Base-by-base conservation (phyloP, 2,329 filamentous ascomycete species). In the Colletotrichum gigasporum region DNA sequence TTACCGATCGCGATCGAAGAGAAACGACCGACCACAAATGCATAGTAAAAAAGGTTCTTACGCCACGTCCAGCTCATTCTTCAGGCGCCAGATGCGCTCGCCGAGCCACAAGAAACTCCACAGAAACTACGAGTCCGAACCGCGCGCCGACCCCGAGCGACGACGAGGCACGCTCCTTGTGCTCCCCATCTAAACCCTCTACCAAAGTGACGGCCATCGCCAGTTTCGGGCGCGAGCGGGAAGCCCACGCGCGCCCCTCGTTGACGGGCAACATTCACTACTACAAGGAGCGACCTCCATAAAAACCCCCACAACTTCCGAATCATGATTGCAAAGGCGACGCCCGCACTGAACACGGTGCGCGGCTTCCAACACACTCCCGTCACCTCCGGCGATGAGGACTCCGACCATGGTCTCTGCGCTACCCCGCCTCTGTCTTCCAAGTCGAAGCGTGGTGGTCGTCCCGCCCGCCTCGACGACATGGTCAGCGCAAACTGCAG, bases 401-500 rank as follows among this genome's bases (percentile, higher is more conserved):
- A 88, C 66, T 86, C 84, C 50, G 86, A 88, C 71, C 76, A 78
- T 68, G 80, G 78, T 60, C 57, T 57, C 20, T 28, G 66, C 41
- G 70, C 70, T 58, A 59, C 52, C 65, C 37, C 64, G 57, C 50
- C 66, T 12, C 44, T 57, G 22, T 63, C 58, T 20, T 39, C 67
- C 34, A 70, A 69, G 54, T 71, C 65, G 50, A 69, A 71, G 45
- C 62, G 73, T 68, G 79, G 78, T 56, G 78, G 78, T 54, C 80
- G 78, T 5, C 61, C 72, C 37, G 69, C 75, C 56, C 78, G 78
- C 42, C 75, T 88, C 53, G 78, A 86, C 72, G 85, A 88, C 74
- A 82, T 88, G 14, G 83, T 88, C 69, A 88, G 86, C 74, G 84
- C 84, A 59, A 82, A 91, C 75, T 89, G 87, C 76, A 90, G 87